Base-by-base conservation (phyloP, 192 early-diverging fungal species). In the Coemansia sp. region DNA sequence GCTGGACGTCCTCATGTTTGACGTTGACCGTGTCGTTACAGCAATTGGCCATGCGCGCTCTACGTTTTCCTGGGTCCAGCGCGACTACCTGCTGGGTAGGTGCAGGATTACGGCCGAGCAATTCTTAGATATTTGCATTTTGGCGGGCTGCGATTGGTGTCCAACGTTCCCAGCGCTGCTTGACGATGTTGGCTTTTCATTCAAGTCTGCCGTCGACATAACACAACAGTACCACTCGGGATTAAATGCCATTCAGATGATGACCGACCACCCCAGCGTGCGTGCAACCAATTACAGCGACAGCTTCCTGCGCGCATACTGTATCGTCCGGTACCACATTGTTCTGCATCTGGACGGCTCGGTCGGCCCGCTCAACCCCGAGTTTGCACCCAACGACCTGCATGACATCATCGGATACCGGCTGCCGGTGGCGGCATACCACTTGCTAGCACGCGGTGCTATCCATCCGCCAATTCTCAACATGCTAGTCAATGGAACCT, bases 331-430 rank as follows among this genome's bases (percentile, higher is more conserved):
- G 46, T 87, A 88, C 64, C 89, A 91, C 60, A 75, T 90, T 23
- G 83, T 91, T 25, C 82, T 91, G 65, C 87, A 78, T 12, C 75
- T 84, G 53, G 87, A 93, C 34, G 91, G 91, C 21, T 72, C 81
- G 20, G 85, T 91, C 2, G 85, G 82, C 23, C 90, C 91, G 34
- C 80, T 93, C 66, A 74, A 74, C 47, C 53, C 74, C 64, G 74
- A 73, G 59, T 54, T 67, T 37, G 89, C 89, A 20, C 91, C 91
- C 7, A 87, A 78, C 58, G 91, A 93, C 62, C 82, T 93, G 54
- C 91, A 93, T 59, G 91, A 91, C 50, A 83, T 91, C 25, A 87
- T 93, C 68, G 91, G 91, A 7, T 90, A 87, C 66, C 82, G 90
- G 15, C 82, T 93, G 38, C 91, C 91, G 1, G 84, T 86, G 38